These are phyloP conservation scores for Hymenoscyphus infarciens DNA, from an alignment of 2,329 filamentous ascomycete species.

Conservation along the genomic window DNA sequence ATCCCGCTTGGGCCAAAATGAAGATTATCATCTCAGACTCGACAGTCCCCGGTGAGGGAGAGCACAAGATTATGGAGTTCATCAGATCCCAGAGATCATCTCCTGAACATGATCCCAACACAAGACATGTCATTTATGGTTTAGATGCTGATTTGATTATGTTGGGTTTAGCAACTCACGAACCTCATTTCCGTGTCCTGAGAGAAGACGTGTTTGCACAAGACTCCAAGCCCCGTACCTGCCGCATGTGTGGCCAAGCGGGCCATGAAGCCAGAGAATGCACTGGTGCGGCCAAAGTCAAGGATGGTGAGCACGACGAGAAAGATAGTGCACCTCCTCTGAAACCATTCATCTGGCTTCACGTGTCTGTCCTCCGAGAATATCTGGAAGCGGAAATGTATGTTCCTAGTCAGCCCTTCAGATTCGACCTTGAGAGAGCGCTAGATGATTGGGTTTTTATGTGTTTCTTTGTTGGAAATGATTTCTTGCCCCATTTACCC, in stretches of 20 bases:
- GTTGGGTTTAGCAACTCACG: conserved; percentile 94
- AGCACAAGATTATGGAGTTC: conserved; percentile 99
- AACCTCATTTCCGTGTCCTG: conserved; percentile 92
- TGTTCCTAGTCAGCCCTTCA: conserved; percentile 77
- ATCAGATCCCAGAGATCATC: conserved; percentile 88
- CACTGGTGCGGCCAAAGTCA: conserved; percentile 72
- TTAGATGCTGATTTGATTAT: conserved; percentile 98
- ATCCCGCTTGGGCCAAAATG: conserved; percentile 90
- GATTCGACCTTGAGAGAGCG: conserved; percentile 88
- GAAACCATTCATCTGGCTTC: conserved; percentile 98
- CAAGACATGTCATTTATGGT: conserved; percentile 95
- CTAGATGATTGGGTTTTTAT: conserved; percentile 99
- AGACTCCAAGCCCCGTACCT: conserved; percentile 76
- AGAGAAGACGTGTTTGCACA: conserved; percentile 96
- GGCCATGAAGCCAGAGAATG: conserved; percentile 89
- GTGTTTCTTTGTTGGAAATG: conserved; percentile 98
- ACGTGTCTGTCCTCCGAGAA: conserved; percentile 86
- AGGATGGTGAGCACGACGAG: conserved; percentile 75
- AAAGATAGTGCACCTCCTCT: conserved; percentile 66
- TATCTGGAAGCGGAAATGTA: conserved; percentile 89
- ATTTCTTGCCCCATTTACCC: conserved; percentile 96
- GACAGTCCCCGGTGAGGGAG: conserved; percentile 94
- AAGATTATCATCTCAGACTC: conserved; percentile 99
- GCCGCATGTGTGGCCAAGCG: conserved; percentile 85
- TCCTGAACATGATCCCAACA: conserved; percentile 91